Percentiles rank a stretch among this genome's conserved stretches.
Evolutionary conservation across 2,329 filamentous ascomycete species (phyloP).

Genomic region (Colletotrichum eremochloae): DNA sequence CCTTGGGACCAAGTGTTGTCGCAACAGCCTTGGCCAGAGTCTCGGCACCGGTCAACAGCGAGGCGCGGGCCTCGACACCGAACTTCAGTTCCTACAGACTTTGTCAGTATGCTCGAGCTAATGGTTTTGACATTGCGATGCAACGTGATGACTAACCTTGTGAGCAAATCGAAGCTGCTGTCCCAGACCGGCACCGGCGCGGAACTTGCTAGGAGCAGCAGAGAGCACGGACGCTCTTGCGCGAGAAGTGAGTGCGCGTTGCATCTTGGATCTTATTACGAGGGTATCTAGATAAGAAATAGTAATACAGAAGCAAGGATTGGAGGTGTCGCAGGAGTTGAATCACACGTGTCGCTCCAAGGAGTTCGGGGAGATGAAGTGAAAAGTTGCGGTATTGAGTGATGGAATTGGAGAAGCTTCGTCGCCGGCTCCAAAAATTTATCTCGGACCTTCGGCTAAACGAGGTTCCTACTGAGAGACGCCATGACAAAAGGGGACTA

Average conservation of each 20-base stretch:
- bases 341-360: constrained; percentile 47
- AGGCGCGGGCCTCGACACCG: constrained; percentile 91
- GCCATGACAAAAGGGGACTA: constrained; percentile 51
- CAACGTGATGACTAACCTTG: constrained; percentile 75
- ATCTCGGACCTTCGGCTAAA: constrained; percentile 58
- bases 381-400: constrained; percentile 44
- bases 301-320: constrained; percentile 48
- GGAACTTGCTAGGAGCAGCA: constrained; percentile 74
- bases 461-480: constrained; percentile 48
- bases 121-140: constrained; percentile 41
- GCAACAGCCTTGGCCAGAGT: constrained; percentile 96
- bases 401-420: constrained; percentile 40
- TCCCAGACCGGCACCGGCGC: constrained; percentile 74
- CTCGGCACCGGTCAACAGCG: constrained; percentile 93
- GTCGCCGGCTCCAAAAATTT: constrained; percentile 55
- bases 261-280: constrained; percentile 74
- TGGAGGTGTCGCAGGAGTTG: constrained; percentile 48
- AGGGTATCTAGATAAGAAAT: constrained; percentile 49
- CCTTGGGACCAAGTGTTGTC: constrained; percentile 97
- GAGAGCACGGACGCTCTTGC: constrained; percentile 85
- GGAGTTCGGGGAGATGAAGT: constrained; percentile 46
- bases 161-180: constrained; percentile 97
- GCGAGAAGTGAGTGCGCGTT: constrained; percentile 90
- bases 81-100: constrained; percentile 90
- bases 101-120: constrained; percentile 47